Conservation (phyloP, 768 basidiomycete genomes). For the Leccinellum albellum region DNA sequence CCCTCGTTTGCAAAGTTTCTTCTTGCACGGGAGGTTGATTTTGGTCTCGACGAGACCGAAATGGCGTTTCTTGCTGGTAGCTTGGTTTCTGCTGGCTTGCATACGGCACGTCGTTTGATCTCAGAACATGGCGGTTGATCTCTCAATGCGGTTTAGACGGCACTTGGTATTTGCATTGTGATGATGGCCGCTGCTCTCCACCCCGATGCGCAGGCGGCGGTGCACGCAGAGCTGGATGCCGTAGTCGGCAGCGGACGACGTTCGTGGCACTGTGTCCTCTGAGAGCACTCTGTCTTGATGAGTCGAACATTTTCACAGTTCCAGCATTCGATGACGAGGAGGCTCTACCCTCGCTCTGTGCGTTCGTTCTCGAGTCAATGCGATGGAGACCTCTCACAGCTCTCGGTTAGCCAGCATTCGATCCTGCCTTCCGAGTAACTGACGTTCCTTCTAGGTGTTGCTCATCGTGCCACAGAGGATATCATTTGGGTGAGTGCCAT, state of each 20-base stretch:
- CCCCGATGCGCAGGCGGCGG: conserved; percentile 44
- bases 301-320: conserved; percentile 18
- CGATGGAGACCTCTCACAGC: conserved; percentile 32
- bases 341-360: conserved; percentile 27
- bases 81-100: conserved; percentile 55
- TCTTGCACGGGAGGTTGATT: conserved; percentile 44
- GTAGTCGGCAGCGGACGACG: conserved; percentile 38
- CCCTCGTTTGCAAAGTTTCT: conserved; percentile 53
- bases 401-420: conserved; percentile 10
- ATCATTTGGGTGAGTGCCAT: conserved; percentile 12
- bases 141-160: conserved; percentile 28
- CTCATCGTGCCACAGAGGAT: conserved; percentile 17
- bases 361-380: conserved; percentile 33
- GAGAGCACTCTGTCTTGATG: too few species aligned
- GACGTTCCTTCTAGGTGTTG: neutral
- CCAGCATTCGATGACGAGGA: conserved; percentile 34
- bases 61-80: conserved; percentile 54
- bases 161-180: conserved; percentile 44
- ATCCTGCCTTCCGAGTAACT: neutral
- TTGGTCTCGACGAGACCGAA: conserved; percentile 48
- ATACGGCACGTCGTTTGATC: conserved; percentile 34
- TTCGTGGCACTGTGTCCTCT: neutral
- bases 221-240: conserved; percentile 51
- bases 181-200: conserved; percentile 48
- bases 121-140: neutral